Evolutionary conservation across 2,329 filamentous ascomycete species (phyloP).

Genomic region (Botryotinia narcissicola): DNA sequence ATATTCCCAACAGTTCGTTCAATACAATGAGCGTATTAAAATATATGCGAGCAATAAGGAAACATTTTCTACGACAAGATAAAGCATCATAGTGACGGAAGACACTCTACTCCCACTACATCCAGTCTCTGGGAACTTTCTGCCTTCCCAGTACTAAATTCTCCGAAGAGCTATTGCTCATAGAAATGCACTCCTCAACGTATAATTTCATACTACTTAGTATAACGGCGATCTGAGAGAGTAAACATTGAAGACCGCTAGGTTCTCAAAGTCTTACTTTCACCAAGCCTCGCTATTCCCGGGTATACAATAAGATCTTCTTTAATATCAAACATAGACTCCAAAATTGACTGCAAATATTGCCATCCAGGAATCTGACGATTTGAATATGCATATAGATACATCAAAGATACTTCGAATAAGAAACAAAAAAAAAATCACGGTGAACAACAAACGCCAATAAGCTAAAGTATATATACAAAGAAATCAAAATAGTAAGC

Average conservation of each 20-base stretch:
- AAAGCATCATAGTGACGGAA: neutral
- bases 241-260: neutral
- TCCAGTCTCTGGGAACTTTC: neutral
- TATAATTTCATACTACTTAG: neutral
- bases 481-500: too few species aligned
- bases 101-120: neutral
- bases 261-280: neutral
- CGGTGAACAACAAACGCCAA: neutral
- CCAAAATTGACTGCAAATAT: neutral
- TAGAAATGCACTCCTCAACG: fast-evolving
- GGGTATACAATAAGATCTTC: fast-evolving
- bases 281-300: neutral
- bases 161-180: fast-evolving
- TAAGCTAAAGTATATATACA: too few species aligned
- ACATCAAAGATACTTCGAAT: neutral
- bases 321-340: neutral
- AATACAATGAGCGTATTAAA: fast-evolving
- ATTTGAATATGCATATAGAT: neutral
- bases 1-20: neutral
- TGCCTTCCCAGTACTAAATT: neutral
- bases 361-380: neutral
- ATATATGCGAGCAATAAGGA: neutral
- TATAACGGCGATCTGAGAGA: neutral
- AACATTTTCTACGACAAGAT: fast-evolving
- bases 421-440: fast-evolving